Base-by-base conservation (phyloP, 2,329 filamentous ascomycete genomes). In the Colletotrichum trifolii region DNA sequence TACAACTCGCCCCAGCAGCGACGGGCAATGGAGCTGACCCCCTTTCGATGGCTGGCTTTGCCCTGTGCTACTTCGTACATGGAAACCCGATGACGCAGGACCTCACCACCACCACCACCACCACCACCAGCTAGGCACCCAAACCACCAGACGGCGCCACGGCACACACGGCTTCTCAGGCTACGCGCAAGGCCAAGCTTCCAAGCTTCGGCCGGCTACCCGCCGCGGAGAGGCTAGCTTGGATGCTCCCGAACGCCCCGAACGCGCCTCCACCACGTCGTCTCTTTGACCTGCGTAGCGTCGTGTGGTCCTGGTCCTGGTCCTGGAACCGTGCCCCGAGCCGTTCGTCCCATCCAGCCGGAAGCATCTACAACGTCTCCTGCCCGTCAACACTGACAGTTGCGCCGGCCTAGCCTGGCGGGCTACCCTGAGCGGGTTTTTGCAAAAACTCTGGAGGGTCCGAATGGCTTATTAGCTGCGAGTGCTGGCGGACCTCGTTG, bases 121-220 rank as follows among this genome's bases (percentile, higher is more conserved):
- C 47, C 17, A 36, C 34, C 40, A 39, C 47, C 39, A 17, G 17
- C 17, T 17, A 17, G 17, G 17, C 17, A 25, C 25, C 25, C 25
- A 25, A 25, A 25, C 25, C 25, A 25, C 25, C 25, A 25, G 25
- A 25, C 25, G 25, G 42, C 11, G 43, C 38, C 17, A 35, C 34
- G 49, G 36, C 34, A 36, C 35, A 40, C 40, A 52, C 39, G 38
- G 33, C 38, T 15, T 50, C n/a, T 15, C 35, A 34, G n/a, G 56
- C 43, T 33, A 50, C 34, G 43, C 43, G 43, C 54, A 49, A 34
- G 33, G 60, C 57, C 57, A 61, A 61, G 50, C 50, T 35, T 55
- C 50, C 39, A 55, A 48, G 50, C 42, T 55, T 55, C 50, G 57
- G 61, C 61, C 61, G 61, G 61, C 47, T 54, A 54, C 35, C 55